Conservation (phyloP, 1,139 yeast species). For the Kodamaea sp. region DNA sequence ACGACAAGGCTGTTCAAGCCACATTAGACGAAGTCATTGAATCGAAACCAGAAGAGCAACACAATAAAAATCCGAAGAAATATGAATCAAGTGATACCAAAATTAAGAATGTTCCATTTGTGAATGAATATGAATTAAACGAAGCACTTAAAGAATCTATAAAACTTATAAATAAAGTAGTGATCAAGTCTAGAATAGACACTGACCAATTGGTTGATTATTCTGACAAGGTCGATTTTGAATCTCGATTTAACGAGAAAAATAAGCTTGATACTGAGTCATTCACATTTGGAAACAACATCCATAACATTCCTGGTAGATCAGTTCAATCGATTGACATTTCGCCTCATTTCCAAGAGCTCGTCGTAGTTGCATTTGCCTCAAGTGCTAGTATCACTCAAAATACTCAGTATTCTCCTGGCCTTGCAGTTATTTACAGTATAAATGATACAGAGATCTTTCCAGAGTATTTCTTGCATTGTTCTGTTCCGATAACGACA, state of each 20-base stretch:
- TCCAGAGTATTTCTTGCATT: conserved; percentile 50
- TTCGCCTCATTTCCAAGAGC: conserved; percentile 40
- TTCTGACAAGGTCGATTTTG: conserved; percentile 10
- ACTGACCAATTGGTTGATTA: conserved; percentile 12
- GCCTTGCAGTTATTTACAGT: conserved; percentile 36
- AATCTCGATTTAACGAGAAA: conserved; percentile 2
- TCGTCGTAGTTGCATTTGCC: conserved; percentile 35
- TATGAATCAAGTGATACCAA: neutral
- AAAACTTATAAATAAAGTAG: conserved; percentile 15
- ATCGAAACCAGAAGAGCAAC: neutral
- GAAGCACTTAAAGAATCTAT: conserved; percentile 17
- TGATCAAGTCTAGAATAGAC: conserved; percentile 11
- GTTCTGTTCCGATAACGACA: conserved; percentile 40
- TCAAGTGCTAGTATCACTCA: neutral
- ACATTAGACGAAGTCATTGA: conserved; percentile 6
- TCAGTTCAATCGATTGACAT: conserved; percentile 39
- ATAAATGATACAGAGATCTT: conserved; percentile 12
- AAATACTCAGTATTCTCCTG: conserved; percentile 20
- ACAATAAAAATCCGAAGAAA: conserved; percentile 1
- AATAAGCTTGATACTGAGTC: conserved; percentile 4
- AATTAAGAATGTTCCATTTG: neutral
- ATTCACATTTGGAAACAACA: conserved; percentile 1
- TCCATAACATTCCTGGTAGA: conserved; percentile 11
- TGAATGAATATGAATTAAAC: conserved; percentile 12
- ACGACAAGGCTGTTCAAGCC: conserved; percentile 33